Evolutionary conservation across 1,284 basidiomycete genomes (phyloP).

Genomic region (Heterobasidion annosum): DNA sequence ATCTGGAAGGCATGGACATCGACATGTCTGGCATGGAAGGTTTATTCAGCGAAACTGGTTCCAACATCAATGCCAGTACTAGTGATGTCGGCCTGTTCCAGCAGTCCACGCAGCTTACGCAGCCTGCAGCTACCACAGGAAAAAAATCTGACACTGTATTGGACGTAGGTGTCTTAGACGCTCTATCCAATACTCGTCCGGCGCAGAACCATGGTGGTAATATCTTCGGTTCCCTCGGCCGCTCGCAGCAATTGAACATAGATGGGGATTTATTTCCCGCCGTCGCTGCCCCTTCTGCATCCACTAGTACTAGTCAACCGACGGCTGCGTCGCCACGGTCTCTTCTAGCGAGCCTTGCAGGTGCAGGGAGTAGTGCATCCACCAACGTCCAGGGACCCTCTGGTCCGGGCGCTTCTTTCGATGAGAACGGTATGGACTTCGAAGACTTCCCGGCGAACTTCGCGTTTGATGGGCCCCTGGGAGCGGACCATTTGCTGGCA

Average conservation of each 20-base stretch:
- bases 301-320: background rate
- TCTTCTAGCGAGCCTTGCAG: background rate
- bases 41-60: slow-evolving; percentile 15
- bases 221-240: slow-evolving; percentile 13
- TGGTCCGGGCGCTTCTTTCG: slow-evolving; percentile 21
- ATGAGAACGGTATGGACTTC: slow-evolving; percentile 34
- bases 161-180: slow-evolving; percentile 14
- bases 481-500: slow-evolving; percentile 18
- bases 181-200: slow-evolving; percentile 7
- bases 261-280: background rate
- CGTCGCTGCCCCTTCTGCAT: background rate
- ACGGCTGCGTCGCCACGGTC: background rate
- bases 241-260: background rate
- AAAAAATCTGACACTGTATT: slow-evolving; percentile 16
- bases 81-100: slow-evolving; percentile 5
- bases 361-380: background rate
- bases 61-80: slow-evolving; percentile 2
- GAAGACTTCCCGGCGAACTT: slow-evolving; percentile 16
- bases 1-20: slow-evolving; percentile 59
- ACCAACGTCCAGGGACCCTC: slow-evolving; percentile 1
- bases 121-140: slow-evolving; percentile 2
- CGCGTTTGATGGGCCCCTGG: slow-evolving; percentile 22
- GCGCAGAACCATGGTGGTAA: slow-evolving; percentile 7
- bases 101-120: background rate
- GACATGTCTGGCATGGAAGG: slow-evolving; percentile 22